A percentile compares a stretch with the other conserved stretches of the same genome.
phyloP scores from a whole-genome alignment of 495 filamentous ascomycete genomes.

The Pyronema domesticum region DNA sequence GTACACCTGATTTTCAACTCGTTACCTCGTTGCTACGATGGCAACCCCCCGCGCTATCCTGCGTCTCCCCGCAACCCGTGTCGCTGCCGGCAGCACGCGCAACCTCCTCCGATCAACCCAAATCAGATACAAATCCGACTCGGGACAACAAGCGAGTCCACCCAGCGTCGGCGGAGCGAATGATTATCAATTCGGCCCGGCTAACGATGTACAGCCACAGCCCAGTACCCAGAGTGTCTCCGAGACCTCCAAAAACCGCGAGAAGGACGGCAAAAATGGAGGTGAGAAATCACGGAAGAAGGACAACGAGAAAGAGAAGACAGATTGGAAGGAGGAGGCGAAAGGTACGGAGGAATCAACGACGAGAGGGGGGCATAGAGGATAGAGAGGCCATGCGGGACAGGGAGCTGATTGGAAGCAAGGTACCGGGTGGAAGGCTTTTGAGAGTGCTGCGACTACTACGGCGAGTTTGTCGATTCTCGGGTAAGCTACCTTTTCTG shows the following conservation, averaged over 20 bases:
- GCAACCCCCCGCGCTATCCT: not conserved
- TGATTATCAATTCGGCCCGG: slow-evolving; percentile 16
- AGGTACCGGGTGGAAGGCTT: slow-evolving; percentile 52
- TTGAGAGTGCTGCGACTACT: slow-evolving; percentile 72
- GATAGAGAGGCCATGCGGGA: not conserved
- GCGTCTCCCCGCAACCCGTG: not conserved
- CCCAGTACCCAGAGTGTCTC: slow-evolving; percentile 14
- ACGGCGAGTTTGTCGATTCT: slow-evolving; percentile 69
- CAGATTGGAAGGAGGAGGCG: too few species aligned
- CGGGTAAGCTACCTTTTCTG: slow-evolving; percentile 32
- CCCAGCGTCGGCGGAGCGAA: slow-evolving; percentile 1
- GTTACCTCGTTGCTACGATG: not conserved
- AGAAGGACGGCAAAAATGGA: not conserved
- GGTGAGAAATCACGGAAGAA: not conserved
- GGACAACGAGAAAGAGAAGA: not conserved
- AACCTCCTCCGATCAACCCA: not conserved
- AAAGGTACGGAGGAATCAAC: too few species aligned
- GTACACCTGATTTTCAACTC: too few species aligned
- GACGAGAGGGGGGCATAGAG: too few species aligned
- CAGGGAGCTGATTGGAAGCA: slow-evolving; percentile 4
- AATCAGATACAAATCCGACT: not conserved
- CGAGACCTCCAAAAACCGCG: not conserved
- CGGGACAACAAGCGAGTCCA: not conserved
- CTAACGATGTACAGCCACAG: slow-evolving; percentile 17
- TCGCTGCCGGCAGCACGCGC: too few species aligned